Evolutionary conservation across 257 asterid species (phyloP), one percentile per base, ranked within the genome.

Genomic region (Plantago ovata): DNA sequence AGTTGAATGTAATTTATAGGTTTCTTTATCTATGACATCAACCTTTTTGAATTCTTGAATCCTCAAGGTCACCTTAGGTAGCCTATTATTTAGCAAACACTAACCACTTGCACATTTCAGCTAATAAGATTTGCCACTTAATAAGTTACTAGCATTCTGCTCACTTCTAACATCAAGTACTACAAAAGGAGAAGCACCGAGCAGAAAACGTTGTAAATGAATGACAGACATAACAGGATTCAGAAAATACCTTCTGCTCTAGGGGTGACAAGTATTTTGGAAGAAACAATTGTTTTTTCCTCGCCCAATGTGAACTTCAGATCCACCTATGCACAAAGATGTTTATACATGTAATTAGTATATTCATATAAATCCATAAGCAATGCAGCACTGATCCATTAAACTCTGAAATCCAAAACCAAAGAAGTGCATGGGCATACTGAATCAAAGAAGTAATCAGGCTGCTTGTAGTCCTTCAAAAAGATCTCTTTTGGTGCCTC

Each of bases 381-480:
- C 62, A 60, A 58, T 24, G 38, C 40, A 60, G 28, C 16, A 28
- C 20, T 18, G 7, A 4, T 40, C 28, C 20, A 8, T n/a, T 44
- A 10, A 58, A 48, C 3, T 36, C 58, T 13, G 10, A n/a, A 7
- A 21, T 53, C 18, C 46, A 68, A 46, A 45, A 28, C 7, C 8
- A 28, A 49, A 14, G 12, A 44, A 43, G 63, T 15, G 38, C 19
- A 67, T 38, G 18, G 40, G 63, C 53, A 16, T 80, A 89, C 97
- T 77, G 77, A 68, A 19, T 93, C 97, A 63, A 93, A 89, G 59
- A 72, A 89, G 74, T 86, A 93, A 63, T 82, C 91, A 18, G 98
- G 96, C 70, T 81, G 88, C 73, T 86, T 86, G 84, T 89, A 89
- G 69, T 93, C 98, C 84, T 89, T 93, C 15, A 93, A 70, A 41